Evolutionary conservation across 345 rosid genomes (phyloP).

Genomic region (Hirschfeldia incana): DNA sequence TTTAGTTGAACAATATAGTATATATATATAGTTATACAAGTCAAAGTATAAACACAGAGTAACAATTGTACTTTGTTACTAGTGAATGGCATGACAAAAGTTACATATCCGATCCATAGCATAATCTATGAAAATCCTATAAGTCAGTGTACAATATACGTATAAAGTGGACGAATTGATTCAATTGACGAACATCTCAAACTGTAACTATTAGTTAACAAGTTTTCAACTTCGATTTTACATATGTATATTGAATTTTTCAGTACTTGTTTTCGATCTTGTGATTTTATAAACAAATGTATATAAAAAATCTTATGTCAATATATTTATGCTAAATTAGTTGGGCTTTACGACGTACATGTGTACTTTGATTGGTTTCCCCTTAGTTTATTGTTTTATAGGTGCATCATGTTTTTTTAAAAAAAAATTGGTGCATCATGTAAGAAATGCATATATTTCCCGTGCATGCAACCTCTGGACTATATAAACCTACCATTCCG

Average conservation of each 20-base stretch:
- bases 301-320: background rate
- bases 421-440: background rate
- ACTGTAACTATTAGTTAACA: background rate
- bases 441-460: background rate
- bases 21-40: background rate
- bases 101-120: background rate
- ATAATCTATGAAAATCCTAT: background rate
- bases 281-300: background rate
- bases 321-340: background rate
- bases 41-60: slow-evolving; percentile 8
- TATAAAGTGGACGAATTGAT: background rate
- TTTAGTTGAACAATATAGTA: background rate
- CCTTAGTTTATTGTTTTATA: background rate
- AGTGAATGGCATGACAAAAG: background rate
- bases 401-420: background rate
- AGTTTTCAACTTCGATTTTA: background rate
- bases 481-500: background rate
- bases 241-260: background rate
- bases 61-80: slow-evolving; percentile 1
- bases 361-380: background rate
- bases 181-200: background rate
- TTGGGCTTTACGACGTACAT: background rate
- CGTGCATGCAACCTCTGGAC: slow-evolving; percentile 15
- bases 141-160: background rate
- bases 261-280: background rate